A percentile compares a stretch with the other conserved stretches of the same genome.
phyloP scores from a whole-genome alignment of 2,329 filamentous ascomycete species.

The Plectosphaerella sp. region DNA sequence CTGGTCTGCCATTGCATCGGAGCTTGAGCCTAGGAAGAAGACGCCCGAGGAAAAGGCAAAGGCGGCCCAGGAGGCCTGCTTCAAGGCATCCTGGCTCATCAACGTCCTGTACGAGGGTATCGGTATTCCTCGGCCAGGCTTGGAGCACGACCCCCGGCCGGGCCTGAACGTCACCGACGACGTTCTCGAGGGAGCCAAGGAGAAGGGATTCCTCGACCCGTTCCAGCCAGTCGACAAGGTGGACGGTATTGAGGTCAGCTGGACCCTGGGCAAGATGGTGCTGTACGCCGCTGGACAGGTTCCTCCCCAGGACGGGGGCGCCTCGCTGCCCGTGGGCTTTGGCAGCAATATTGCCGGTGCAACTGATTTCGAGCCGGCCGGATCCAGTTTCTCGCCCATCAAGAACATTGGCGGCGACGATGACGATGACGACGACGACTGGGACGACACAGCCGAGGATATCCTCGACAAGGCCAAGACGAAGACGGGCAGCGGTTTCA shows the following conservation, averaged over 20 bases:
- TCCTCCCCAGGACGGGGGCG: constrained; percentile 47
- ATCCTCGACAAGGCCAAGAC: constrained; percentile 64
- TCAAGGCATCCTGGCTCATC: constrained; percentile 97
- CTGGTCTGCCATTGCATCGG: constrained; percentile 72
- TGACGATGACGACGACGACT: constrained; percentile 50
- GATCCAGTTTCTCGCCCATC: constrained; percentile 43
- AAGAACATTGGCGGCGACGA: constrained; percentile 25
- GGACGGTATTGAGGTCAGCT: constrained; percentile 86
- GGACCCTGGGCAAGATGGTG: constrained; percentile 95
- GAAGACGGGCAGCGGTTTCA: constrained; percentile 66
- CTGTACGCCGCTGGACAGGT: constrained; percentile 91
- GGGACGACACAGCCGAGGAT: constrained; percentile 46
- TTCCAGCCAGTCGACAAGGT: constrained; percentile 95
- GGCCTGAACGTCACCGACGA: constrained; percentile 69
- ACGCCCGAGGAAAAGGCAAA: constrained; percentile 72
- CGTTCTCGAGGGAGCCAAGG: constrained; percentile 62
- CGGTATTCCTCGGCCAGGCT: constrained; percentile 78
- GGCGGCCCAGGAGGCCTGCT: constrained; percentile 83
- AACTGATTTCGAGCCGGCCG: constrained; percentile 79
- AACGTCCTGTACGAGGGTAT: constrained; percentile 96
- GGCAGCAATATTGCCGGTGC: constrained; percentile 73
- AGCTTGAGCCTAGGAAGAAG: constrained; percentile 63
- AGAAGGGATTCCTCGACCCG: constrained; percentile 72
- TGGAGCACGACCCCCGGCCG: constrained; percentile 57
- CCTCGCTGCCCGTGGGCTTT: constrained; percentile 76